Conservation (phyloP, 1,284 basidiomycete genomes). For the Leccinum angustisporum region DNA sequence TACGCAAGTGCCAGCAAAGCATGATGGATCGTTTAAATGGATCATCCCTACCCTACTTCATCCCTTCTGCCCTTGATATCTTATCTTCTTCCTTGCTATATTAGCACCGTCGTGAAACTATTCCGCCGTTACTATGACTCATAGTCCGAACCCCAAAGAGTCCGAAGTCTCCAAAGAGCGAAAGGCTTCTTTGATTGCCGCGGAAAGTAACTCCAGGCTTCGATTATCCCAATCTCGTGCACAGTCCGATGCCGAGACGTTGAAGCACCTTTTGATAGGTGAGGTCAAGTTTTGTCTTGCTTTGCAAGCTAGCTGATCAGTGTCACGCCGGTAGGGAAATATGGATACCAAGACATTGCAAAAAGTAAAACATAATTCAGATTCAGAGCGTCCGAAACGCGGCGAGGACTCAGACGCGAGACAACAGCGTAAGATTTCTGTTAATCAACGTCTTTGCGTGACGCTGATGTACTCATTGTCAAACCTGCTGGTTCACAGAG, state of each 20-base stretch:
- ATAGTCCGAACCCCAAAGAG: background rate
- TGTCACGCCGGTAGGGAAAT: constrained; percentile 12
- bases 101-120: background rate
- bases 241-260: constrained; percentile 16
- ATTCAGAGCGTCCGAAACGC: too few relatives aligned
- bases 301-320: background rate
- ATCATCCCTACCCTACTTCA: background rate
- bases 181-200: constrained; percentile 26
- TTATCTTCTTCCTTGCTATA: constrained; percentile 11
- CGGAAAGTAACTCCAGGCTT: constrained; percentile 8
- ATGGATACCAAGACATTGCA: constrained; percentile 20
- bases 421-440: too few relatives aligned
- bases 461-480: too few relatives aligned
- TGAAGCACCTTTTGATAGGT: constrained; percentile 25
- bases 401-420: too few relatives aligned
- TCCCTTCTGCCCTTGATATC: constrained; percentile 1
- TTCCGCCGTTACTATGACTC: constrained; percentile 7
- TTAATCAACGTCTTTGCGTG: too few relatives aligned
- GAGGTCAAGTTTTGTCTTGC: background rate
- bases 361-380: too few relatives aligned
- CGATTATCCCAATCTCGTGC: constrained; percentile 10
- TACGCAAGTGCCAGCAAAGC: background rate
- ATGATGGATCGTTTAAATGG: constrained; percentile 7
- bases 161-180: background rate
- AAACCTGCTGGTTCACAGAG: too few relatives aligned